These are phyloP conservation scores for Hypoxylon crocopeplum DNA, from an alignment of 495 filamentous ascomycete genomes.

Conservation along the genomic window DNA sequence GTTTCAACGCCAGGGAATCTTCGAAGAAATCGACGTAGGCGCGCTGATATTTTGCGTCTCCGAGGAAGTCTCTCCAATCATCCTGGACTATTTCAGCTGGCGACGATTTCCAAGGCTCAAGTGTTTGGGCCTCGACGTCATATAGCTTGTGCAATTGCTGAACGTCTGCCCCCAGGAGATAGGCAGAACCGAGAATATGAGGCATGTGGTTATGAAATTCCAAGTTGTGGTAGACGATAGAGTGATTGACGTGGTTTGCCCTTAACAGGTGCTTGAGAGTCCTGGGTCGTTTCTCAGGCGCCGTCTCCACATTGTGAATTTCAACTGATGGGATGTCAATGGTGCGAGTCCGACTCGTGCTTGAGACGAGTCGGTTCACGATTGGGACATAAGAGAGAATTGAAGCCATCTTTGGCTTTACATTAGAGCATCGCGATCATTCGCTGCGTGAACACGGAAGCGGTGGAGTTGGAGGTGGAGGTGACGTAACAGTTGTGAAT, in stretches of 20 bases:
- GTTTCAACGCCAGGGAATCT: conserved; percentile 74
- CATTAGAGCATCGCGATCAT: conserved; percentile 12
- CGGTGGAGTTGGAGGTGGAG: conserved; percentile 13
- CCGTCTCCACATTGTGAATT: conserved; percentile 78
- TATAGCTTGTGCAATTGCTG: conserved; percentile 79
- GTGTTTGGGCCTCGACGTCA: conserved; percentile 70
- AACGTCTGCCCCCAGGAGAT: conserved; percentile 76
- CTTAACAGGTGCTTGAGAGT: conserved; percentile 88
- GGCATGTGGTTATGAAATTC: conserved; percentile 87
- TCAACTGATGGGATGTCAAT: conserved; percentile 75
- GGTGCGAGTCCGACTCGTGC: conserved; percentile 35
- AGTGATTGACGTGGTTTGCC: conserved; percentile 89
- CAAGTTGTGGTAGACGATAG: conserved; percentile 79
- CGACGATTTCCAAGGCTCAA: conserved; percentile 85
- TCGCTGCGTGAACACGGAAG: neutral
- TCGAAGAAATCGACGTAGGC: conserved; percentile 94
- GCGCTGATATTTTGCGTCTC: conserved; percentile 79
- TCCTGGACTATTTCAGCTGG: conserved; percentile 80
- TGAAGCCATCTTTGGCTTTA: conserved; percentile 45
- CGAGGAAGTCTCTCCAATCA: conserved; percentile 88
- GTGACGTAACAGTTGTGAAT: conserved; percentile 13
- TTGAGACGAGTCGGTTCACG: conserved; percentile 50
- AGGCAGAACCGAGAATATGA: conserved; percentile 85
- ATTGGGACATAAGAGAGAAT: conserved; percentile 58
- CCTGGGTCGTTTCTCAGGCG: conserved; percentile 76